Evolutionary conservation across 768 basidiomycete genomes (phyloP), one percentile per base, ranked within the genome.

Genomic region (Suillus variegatus): DNA sequence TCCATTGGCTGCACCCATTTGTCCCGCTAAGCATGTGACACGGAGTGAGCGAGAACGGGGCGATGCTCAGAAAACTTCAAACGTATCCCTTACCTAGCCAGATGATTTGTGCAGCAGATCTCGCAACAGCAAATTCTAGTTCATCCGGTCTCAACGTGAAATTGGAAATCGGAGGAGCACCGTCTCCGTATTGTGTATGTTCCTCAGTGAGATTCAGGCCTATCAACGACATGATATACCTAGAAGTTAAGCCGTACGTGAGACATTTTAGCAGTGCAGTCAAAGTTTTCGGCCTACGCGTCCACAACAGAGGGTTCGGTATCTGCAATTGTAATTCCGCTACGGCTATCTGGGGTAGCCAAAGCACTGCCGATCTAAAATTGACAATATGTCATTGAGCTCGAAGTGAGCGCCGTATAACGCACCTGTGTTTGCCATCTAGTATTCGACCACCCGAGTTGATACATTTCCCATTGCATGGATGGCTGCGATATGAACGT

Each of bases 71-170:
- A 22, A 12, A 13, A 22, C 13, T 1, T 49, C 25, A 28, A 61
- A 61, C 22, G 2, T 32, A 44, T 18, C 12, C n/a, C 43, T 43
- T 35, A 68, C 68, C 63, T 8, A 47, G 32, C 68, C 68, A 68
- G 16, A 57, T 20, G 43, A 68, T 14, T 28, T 47, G 44, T 22
- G 68, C 68, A 10, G 60, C 52, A 35, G 65, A 22, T 32, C 16
- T 22, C 13, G 69, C 65, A 22, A 66, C 20, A 1, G 63, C 68
- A 28, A 64, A 52, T 62, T 70, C 69, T n/a, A 70, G 25, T 22
- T 66, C 12, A 49, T 64, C 47, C 35, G 66, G 69, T 18, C 25
- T 51, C 22, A 65, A 4, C 10, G 44, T n/a, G 35, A 36, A 28
- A 65, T 36, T 25, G 10, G 68, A 35, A 22, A 35, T 13, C 6